Evolutionary conservation across 345 rosid species (phyloP), one percentile per base, ranked within the genome.

Genomic region (thale cress (Arabidopsis thaliana)): DNA sequence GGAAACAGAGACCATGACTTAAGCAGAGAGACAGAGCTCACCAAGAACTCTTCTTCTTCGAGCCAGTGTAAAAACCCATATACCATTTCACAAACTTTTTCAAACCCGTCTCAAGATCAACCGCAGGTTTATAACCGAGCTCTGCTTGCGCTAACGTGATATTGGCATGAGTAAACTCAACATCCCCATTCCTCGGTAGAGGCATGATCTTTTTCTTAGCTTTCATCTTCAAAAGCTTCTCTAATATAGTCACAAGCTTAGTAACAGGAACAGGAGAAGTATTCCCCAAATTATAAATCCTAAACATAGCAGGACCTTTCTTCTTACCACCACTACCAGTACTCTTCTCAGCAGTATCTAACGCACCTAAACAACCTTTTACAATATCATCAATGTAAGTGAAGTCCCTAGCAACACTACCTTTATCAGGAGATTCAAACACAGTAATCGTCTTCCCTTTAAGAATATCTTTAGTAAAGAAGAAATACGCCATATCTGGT

Each of bases 51-150:
- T 79, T 85, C 78, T 77, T 80, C 75, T 81, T 85, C 9, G 87
- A 81, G 25, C 68, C 80, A 6, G 78, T 58, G 76, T 90, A 82
- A 64, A 83, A 85, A 8, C 81, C 70, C 75, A 83, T 72, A 24
- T 88, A 91, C 96, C 96, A 87, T 67, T 79, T 82, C 75, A 86
- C 92, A 74, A 90, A 90, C 86, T 90, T 87, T 74, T 84, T 88
- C 77, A 87, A 25, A 37, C 96, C 96, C 0, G 83, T 69, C 76
- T 88, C 93, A 80, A 88, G 83, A 80, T 83, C 87, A 7, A 85
- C 83, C 7, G 79, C 30, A 0, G 92, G 95, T 79, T 81, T 81
- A 79, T 86, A 87, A 14, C 89, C 83, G 1, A 89, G 74, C 80
- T 87, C 89, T 40, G 53, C 80, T 69, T 79, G 76, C 1, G 92